A percentile compares a stretch with the other conserved stretches of the same genome.
These are phyloP conservation scores for Agastache rugosa DNA, from an alignment of 257 asterid genomes.

Conservation along the genomic window DNA sequence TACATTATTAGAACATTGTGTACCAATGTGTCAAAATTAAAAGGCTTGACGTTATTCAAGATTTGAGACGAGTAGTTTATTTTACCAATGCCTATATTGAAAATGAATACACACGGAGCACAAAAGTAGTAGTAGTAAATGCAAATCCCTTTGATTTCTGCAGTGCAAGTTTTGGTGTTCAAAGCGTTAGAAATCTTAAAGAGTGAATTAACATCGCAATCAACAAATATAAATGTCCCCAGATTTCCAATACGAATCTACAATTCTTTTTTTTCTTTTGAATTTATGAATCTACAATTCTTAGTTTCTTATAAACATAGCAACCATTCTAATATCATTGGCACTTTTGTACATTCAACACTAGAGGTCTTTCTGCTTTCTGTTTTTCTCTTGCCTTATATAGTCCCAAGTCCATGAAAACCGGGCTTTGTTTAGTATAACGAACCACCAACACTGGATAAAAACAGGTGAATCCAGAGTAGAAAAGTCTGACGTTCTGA, in stretches of 20 bases:
- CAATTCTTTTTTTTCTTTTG: not conserved
- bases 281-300: not conserved
- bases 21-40: too few species aligned
- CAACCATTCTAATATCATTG: not conserved
- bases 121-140: too few species aligned
- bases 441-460: not conserved
- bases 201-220: not conserved
- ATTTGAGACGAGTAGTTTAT: too few species aligned
- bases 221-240: not conserved
- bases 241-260: not conserved
- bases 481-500: not conserved
- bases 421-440: not conserved
- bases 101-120: too few species aligned
- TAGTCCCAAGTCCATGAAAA: not conserved
- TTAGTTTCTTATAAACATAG: not conserved
- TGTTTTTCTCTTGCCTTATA: not conserved
- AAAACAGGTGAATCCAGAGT: slow-evolving; percentile 15
- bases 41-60: too few species aligned
- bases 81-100: too few species aligned
- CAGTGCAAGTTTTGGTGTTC: too few species aligned
- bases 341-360: slow-evolving; percentile 4
- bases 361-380: not conserved
- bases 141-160: too few species aligned
- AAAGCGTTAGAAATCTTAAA: not conserved
- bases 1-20: too few species aligned